Percentiles rank a stretch among this genome's conserved stretches.
Conservation (phyloP, 1,284 basidiomycete species). For the Papiliotrema laurentii region DNA sequence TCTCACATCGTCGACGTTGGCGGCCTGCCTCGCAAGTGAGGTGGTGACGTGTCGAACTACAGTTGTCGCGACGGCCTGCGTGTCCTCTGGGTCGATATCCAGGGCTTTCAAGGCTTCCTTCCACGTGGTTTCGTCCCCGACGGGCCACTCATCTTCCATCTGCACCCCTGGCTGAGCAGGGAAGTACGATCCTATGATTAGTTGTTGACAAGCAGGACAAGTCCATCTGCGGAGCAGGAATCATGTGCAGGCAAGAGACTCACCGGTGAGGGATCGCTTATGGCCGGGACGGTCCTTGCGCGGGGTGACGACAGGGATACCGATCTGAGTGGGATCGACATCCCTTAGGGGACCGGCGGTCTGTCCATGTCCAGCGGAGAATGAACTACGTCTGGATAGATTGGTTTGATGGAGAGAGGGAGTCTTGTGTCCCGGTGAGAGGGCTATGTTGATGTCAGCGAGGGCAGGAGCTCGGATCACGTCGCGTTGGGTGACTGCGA, state of each 20-base stretch:
- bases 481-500: not conserved
- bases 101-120: conserved; percentile 54
- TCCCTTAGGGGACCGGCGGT: conserved; percentile 23
- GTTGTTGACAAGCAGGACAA: not conserved
- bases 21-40: conserved; percentile 77
- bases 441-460: not conserved
- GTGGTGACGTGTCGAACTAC: conserved; percentile 80
- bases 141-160: conserved; percentile 72
- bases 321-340: conserved; percentile 39
- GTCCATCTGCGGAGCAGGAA: not conserved
- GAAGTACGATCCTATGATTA: conserved; percentile 41
- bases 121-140: conserved; percentile 76
- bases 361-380: conserved; percentile 26
- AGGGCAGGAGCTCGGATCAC: conserved; percentile 6
- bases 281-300: conserved; percentile 39
- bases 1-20: conserved; percentile 78
- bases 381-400: conserved; percentile 40
- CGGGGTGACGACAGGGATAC: conserved; percentile 37
- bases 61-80: conserved; percentile 64
- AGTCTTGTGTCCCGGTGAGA: conserved; percentile 16
- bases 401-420: conserved; percentile 39
- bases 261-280: conserved; percentile 41
- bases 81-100: conserved; percentile 37
- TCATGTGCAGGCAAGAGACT: conserved; percentile 1
- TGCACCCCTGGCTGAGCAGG: conserved; percentile 56